Base-by-base conservation (phyloP, 2,329 filamentous ascomycete genomes). In the Pseudomassariella vexata region DNA sequence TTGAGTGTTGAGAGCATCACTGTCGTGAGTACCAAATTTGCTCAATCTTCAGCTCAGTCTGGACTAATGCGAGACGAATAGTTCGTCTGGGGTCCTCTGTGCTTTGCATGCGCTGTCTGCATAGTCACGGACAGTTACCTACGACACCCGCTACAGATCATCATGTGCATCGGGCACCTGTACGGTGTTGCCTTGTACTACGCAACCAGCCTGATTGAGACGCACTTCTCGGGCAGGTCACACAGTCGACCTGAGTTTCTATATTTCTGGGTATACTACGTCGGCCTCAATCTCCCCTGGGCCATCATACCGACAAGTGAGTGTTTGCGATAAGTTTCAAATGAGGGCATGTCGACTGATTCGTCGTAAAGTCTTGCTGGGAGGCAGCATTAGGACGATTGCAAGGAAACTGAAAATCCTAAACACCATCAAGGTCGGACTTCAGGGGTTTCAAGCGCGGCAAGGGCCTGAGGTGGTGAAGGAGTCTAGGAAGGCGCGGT, bases 1-100 rank as follows among this genome's bases (percentile, higher is more conserved):
- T 65, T 94, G n/a, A 89, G 84, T 55, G 81, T 94, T 57, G 88
- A 95, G 66, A 77, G 73, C 12, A 76, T 94, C 40, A 94, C 88
- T 2, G 79, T 79, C 24, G 83, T 89, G 61, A 49, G 78, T 8
- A n/a, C n/a, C n/a, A n/a, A n/a, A n/a, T n/a, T n/a, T n/a, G n/a
- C n/a, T n/a, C n/a, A n/a, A n/a, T n/a, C n/a, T n/a, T n/a, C n/a
- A n/a, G n/a, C n/a, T n/a, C n/a, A n/a, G n/a, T n/a, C 14, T 24
- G 11, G 15, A 17, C 18, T 22, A 23, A 29, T 19, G 24, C 14
- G 17, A 35, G 18, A 17, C 17, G 11, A n/a, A 28, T n/a, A 70
- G 73, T 49, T 74, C 22, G 49, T 65, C 24, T 79, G 73, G 73
- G 78, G 75, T 0, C 77, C 76, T 2, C 62, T 81, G 21, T 77